Percentiles rank a stretch among this genome's conserved stretches.
These are phyloP conservation scores for Euphorbia tirucalli DNA, from an alignment of 345 rosid genomes.

Conservation along the genomic window DNA sequence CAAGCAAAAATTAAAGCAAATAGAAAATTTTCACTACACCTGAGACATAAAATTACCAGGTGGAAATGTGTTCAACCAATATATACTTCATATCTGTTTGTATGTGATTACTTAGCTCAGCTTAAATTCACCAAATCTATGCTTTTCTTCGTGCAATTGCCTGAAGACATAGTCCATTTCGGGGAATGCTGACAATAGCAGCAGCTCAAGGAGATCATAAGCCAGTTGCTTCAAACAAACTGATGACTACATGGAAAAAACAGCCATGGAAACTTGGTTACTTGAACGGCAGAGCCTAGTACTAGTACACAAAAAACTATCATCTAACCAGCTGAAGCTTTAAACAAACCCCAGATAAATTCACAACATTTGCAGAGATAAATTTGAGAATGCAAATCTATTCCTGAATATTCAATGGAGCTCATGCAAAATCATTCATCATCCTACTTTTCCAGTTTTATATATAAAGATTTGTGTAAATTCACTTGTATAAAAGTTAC, in stretches of 20 bases:
- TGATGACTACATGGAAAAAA: slow-evolving; percentile 54
- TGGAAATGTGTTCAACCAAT: background rate
- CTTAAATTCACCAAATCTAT: slow-evolving; percentile 64
- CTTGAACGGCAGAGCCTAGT: background rate
- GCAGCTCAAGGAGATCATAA: slow-evolving; percentile 71
- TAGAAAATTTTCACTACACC: slow-evolving; percentile 11
- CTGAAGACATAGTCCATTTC: slow-evolving; percentile 64
- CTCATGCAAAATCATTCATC: background rate
- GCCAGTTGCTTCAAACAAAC: slow-evolving; percentile 76
- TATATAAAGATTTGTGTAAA: background rate
- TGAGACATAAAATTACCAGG: background rate
- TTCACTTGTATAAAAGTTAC: slow-evolving; percentile 33
- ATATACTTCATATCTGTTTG: background rate
- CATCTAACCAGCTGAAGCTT: background rate
- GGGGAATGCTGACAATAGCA: slow-evolving; percentile 71
- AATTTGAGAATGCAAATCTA: background rate
- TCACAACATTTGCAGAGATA: background rate
- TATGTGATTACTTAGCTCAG: slow-evolving; percentile 19
- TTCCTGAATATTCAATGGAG: background rate
- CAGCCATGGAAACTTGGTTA: slow-evolving; percentile 11
- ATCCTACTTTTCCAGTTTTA: background rate
- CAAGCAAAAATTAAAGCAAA: slow-evolving; percentile 11
- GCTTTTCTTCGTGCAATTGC: slow-evolving; percentile 67
- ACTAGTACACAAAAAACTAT: too few species aligned
- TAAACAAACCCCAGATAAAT: background rate